Conservation (phyloP, 495 filamentous ascomycete species). For the Platismatia glauca region DNA sequence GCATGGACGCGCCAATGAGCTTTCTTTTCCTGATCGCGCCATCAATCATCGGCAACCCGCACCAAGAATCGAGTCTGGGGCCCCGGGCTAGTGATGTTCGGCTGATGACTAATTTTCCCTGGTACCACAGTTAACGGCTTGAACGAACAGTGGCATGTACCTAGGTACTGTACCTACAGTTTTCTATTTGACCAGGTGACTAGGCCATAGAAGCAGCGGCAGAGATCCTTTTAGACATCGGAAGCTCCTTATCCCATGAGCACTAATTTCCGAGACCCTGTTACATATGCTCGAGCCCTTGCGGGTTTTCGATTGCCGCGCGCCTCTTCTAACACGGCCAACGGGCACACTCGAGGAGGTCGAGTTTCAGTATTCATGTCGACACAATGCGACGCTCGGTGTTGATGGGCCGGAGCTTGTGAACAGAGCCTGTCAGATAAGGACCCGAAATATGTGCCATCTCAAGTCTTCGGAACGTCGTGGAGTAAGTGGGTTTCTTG, state of each 20-base stretch:
- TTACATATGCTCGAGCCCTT: not conserved
- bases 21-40: not conserved
- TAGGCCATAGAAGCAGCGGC: not conserved
- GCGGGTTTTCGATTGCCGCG: not conserved
- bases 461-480: not conserved
- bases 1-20: not conserved
- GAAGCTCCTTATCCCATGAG: not conserved
- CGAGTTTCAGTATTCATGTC: no score
- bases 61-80: slow-evolving; percentile 3
- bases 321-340: not conserved
- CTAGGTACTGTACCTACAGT: no score
- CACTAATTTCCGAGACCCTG: not conserved
- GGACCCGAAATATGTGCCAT: not conserved
- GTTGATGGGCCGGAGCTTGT: no score
- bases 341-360: no score
- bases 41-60: not conserved
- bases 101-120: no score
- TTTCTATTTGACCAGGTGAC: not conserved
- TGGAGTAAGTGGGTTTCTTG: no score
- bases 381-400: no score
- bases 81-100: no score
- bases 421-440: not conserved
- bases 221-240: not conserved
- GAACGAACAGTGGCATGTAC: no score
- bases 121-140: no score